Evolutionary conservation across 768 basidiomycete genomes (phyloP).

Genomic region (Chalciporus sphaerocephalus): DNA sequence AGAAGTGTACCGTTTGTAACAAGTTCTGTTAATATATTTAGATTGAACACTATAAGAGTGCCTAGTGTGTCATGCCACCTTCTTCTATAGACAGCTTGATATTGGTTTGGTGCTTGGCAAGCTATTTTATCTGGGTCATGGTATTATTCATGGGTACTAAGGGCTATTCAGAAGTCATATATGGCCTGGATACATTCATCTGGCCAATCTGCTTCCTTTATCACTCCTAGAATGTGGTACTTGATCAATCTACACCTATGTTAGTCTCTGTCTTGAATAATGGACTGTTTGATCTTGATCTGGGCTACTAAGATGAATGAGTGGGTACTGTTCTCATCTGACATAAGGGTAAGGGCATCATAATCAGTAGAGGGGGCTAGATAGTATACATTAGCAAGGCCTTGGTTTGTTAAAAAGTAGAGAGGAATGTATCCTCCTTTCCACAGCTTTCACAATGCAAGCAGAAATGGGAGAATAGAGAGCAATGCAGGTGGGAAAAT

Average conservation of each 20-base stretch:
- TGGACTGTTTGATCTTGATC: neutral
- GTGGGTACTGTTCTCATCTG: neutral
- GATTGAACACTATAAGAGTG: too few relatives aligned
- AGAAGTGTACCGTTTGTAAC: too few relatives aligned
- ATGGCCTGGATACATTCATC: neutral
- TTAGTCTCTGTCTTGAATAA: neutral
- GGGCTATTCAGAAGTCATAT: too few relatives aligned
- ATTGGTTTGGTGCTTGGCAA: too few relatives aligned
- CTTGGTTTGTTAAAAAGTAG: conserved; percentile 2
- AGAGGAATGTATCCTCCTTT: neutral
- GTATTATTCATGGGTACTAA: too few relatives aligned
- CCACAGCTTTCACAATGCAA: neutral
- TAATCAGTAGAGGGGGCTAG: neutral
- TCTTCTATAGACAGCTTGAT: too few relatives aligned
- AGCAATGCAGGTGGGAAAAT: neutral
- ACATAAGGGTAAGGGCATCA: neutral
- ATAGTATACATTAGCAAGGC: neutral
- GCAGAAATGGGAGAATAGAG: neutral
- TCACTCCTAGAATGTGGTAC: neutral
- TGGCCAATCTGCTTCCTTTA: neutral
- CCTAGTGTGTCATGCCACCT: too few relatives aligned
- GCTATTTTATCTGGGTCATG: too few relatives aligned
- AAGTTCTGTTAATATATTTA: too few relatives aligned
- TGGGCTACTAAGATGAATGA: neutral
- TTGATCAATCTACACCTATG: neutral